phyloP scores from a whole-genome alignment of 768 basidiomycete genomes.

The Candolleomyces aberdarensis region DNA sequence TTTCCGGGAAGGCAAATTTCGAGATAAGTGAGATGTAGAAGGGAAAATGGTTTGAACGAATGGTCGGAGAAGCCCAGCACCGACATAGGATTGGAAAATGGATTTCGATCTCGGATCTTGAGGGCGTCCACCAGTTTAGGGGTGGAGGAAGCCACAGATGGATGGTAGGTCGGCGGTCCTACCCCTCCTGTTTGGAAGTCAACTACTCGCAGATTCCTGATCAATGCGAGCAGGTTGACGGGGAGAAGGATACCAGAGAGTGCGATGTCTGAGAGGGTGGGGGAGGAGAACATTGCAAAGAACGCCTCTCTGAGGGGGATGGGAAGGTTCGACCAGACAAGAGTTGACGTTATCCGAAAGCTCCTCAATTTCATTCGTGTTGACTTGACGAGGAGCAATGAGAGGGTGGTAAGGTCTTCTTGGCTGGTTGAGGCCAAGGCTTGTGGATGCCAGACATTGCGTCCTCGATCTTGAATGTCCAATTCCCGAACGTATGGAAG shows the following conservation, averaged over 20 bases:
- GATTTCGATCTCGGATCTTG: slow-evolving; percentile 7
- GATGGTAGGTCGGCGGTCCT: not conserved
- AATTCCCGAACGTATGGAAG: slow-evolving; percentile 2
- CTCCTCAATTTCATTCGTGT: slow-evolving; percentile 3
- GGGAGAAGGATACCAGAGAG: slow-evolving; percentile 5
- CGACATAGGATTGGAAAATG: slow-evolving; percentile 2
- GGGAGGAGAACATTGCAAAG: slow-evolving; percentile 2
- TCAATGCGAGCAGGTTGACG: slow-evolving; percentile 5
- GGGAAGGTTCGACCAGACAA: slow-evolving; percentile 2
- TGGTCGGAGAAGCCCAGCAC: slow-evolving; percentile 1
- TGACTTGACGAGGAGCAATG: slow-evolving; percentile 7
- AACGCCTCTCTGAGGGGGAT: slow-evolving; percentile 5
- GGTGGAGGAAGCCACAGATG: not conserved
- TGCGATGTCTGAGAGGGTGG: slow-evolving; percentile 2
- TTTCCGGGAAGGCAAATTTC: slow-evolving; percentile 10
- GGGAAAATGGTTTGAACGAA: slow-evolving; percentile 4
- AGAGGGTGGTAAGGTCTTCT: slow-evolving; percentile 6
- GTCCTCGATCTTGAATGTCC: slow-evolving; percentile 6
- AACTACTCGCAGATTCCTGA: slow-evolving; percentile 1
- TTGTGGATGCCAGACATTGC: not conserved
- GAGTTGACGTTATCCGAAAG: slow-evolving; percentile 1
- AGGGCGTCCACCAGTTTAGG: slow-evolving; percentile 2
- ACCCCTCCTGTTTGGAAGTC: slow-evolving; percentile 10
- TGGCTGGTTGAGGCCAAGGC: not conserved
- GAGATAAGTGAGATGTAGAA: slow-evolving; percentile 1